phyloP scores from a whole-genome alignment of 805 yeast species.

The Metschnikowia rubicola region DNA sequence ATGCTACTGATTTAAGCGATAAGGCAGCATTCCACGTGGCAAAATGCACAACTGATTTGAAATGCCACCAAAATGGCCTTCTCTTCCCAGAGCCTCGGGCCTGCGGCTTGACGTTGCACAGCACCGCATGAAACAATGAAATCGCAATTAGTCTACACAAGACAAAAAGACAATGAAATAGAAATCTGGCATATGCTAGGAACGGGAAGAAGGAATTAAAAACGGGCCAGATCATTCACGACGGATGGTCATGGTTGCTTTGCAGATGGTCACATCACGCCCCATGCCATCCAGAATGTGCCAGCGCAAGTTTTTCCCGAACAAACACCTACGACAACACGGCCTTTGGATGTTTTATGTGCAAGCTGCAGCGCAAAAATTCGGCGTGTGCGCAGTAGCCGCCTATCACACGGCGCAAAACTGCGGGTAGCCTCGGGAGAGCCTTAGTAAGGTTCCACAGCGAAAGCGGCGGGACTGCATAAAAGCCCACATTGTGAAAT shows the following conservation, averaged over 20 bases:
- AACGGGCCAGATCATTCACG: not conserved
- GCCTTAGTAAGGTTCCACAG: no score
- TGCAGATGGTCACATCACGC: no score
- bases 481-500: not conserved
- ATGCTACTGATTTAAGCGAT: not conserved
- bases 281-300: not conserved
- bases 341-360: not conserved
- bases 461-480: no score
- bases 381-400: not conserved
- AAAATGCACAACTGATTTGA: no score
- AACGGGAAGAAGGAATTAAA: not conserved
- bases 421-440: not conserved
- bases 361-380: not conserved
- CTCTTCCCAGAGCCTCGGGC: not conserved
- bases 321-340: not conserved
- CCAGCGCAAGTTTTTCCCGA: not conserved
- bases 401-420: no score
- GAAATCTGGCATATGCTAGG: not conserved
- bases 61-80: not conserved
- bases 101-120: conserved; percentile 1
- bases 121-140: not conserved
- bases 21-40: not conserved
- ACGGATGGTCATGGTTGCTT: not conserved
- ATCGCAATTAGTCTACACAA: not conserved
- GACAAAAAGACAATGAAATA: not conserved